These are phyloP conservation scores for Pichia manshurica DNA, from an alignment of 805 yeast genomes.

Conservation along the genomic window DNA sequence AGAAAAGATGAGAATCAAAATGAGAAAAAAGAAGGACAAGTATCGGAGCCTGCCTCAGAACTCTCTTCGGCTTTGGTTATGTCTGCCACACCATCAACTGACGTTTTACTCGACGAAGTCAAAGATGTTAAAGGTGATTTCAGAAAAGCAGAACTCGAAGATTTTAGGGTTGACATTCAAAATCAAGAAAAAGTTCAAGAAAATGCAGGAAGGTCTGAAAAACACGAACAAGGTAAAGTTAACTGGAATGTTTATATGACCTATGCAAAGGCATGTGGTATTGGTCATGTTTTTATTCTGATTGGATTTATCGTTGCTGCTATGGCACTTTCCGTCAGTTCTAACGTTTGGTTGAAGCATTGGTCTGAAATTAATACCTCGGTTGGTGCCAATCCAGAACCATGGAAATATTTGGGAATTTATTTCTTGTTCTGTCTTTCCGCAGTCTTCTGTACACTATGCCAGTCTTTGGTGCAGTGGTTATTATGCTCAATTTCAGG, in stretches of 20 bases:
- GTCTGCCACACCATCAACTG: conserved; percentile 17
- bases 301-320: conserved; percentile 50
- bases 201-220: conserved; percentile 56
- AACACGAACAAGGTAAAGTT: conserved; percentile 88
- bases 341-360: conserved; percentile 90
- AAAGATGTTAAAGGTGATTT: conserved; percentile 35
- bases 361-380: conserved; percentile 90
- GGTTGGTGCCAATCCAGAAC: conserved; percentile 64
- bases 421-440: conserved; percentile 72
- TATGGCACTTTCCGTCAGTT: conserved; percentile 55
- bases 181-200: conserved; percentile 35
- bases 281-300: conserved; percentile 54
- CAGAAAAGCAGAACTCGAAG: conserved; percentile 56
- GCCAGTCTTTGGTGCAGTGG: conserved; percentile 69
- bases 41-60: conserved; percentile 12
- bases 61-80: conserved; percentile 16
- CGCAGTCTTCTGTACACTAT: conserved; percentile 53
- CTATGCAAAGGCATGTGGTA: conserved; percentile 85
- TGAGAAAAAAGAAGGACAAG: conserved; percentile 18
- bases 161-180: conserved; percentile 33
- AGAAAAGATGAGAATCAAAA: conserved; percentile 28
- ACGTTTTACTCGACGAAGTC: conserved; percentile 26
- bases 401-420: conserved; percentile 64
- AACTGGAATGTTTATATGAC: conserved; percentile 77
- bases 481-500: conserved; percentile 78